Base-by-base conservation (phyloP, 441 rosid species). In the Metrosideros polymorpha region DNA sequence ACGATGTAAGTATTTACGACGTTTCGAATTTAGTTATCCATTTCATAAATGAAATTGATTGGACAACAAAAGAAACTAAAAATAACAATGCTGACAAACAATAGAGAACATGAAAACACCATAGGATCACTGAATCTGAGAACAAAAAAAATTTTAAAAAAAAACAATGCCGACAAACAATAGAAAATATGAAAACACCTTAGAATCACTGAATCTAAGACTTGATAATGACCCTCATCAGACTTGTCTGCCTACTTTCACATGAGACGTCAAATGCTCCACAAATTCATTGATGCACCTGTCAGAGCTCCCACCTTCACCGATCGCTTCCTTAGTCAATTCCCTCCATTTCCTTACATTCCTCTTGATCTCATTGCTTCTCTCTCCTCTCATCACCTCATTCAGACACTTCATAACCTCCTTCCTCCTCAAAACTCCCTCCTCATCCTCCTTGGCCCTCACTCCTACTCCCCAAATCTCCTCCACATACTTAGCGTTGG, bases 221-320 rank as follows among this genome's bases (percentile, higher is more conserved):
- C 47, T 10, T 71, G 79, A 71, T 39, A 22, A 10, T 10, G n/a
- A 6, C 27, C 47, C 47, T 1, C 8, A 71, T 1, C 24, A 7
- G 27, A 22, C n/a, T 35, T 39, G 79, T 22, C 79, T 71, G 47
- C 79, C n/a, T 35, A 8, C 79, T 10, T 39, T 42, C 47, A 6
- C 79, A 6, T 3, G 79, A 39, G 79, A 39, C 47, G 79, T 12
- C 47, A 71, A 12, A 6, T 42, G 17, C n/a, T 51, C 83, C 35
- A 94, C 89, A 85, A 93, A 93, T 18, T 92, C 93, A 42, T 90
- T 45, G 82, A 94, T 92, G 24, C 86, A 86, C 49, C 57, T 85
- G 86, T 94, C 97, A 2, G 98, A 96, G 89, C 92, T 91, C 30
- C 98, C 97, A 86, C 97, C 97, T 86, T 92, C 92, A 57, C 91